phyloP scores from a whole-genome alignment of 768 basidiomycete species.

The Lentinula lateritia region DNA sequence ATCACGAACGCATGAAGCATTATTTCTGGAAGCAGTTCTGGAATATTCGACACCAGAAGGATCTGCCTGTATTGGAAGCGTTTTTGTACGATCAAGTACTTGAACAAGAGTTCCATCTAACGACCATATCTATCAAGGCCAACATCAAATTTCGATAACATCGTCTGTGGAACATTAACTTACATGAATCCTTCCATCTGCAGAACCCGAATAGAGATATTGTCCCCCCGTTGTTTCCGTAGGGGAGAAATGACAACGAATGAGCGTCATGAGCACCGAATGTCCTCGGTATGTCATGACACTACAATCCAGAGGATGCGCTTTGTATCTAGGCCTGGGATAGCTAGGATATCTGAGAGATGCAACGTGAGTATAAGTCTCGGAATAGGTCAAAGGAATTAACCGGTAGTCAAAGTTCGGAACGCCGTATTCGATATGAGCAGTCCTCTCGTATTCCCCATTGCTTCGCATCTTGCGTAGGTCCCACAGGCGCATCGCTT shows the following conservation, averaged over 20 bases:
- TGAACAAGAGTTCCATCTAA: slow-evolving; percentile 85
- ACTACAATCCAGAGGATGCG: slow-evolving; percentile 87
- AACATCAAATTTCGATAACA: slow-evolving; percentile 4
- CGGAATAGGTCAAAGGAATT: slow-evolving; percentile 10
- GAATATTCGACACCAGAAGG: slow-evolving; percentile 49
- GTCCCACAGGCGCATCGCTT: slow-evolving; percentile 89
- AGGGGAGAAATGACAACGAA: slow-evolving; percentile 96
- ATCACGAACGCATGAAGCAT: slow-evolving; percentile 72
- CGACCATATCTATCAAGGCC: slow-evolving; percentile 76
- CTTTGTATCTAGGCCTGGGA: slow-evolving; percentile 50
- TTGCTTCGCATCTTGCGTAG: slow-evolving; percentile 85
- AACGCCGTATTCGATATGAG: slow-evolving; percentile 47
- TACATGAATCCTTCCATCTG: slow-evolving; percentile 83
- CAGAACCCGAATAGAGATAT: slow-evolving; percentile 92
- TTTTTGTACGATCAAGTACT: slow-evolving; percentile 74
- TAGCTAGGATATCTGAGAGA: slow-evolving; percentile 54
- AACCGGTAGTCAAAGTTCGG: slow-evolving; percentile 78
- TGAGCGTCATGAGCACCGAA: slow-evolving; percentile 82
- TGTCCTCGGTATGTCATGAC: slow-evolving; percentile 97
- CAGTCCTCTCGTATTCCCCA: slow-evolving; percentile 56
- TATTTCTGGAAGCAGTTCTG: slow-evolving; percentile 33
- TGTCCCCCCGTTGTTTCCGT: slow-evolving; percentile 85
- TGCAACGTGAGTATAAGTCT: neutral
- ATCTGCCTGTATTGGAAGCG: slow-evolving; percentile 64
- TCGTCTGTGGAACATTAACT: slow-evolving; percentile 15